Evolutionary conservation across 73 alveolate species (phyloP).

Genomic region (Durusdinium trenchii): DNA sequence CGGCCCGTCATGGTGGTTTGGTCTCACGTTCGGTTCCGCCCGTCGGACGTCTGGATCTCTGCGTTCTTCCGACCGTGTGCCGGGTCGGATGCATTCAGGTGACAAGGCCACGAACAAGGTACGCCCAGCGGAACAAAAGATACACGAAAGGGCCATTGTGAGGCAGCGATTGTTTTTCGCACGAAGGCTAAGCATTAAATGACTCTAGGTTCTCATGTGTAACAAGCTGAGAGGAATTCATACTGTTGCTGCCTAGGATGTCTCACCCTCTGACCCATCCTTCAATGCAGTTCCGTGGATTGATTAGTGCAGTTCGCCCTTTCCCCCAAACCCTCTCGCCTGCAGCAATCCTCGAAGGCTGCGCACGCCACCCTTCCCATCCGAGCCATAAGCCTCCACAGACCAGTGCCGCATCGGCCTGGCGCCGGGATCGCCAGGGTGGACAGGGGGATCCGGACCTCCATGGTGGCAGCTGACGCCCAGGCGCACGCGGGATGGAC

Average conservation of each 20-base stretch:
- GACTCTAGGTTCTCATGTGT: not conserved
- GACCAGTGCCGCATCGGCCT: constrained; percentile 30
- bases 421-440: too few relatives aligned
- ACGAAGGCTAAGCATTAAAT: not conserved
- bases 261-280: not conserved
- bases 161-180: not conserved
- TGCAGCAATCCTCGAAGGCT: not conserved
- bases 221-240: not conserved
- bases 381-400: not conserved
- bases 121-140: too few relatives aligned
- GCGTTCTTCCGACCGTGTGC: too few relatives aligned
- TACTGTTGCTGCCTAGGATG: not conserved
- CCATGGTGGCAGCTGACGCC: too few relatives aligned
- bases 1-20: too few relatives aligned
- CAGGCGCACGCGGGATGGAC: too few relatives aligned
- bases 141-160: not conserved
- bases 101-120: too few relatives aligned
- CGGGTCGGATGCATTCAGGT: too few relatives aligned
- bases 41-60: too few relatives aligned
- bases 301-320: not conserved
- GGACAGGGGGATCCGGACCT: too few relatives aligned
- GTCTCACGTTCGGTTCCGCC: too few relatives aligned
- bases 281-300: not conserved
- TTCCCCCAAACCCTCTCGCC: not conserved
- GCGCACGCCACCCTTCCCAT: constrained; percentile 53